Evolutionary conservation across 495 filamentous ascomycete species (phyloP).

Genomic region (Chlorociboria aeruginascens): DNA sequence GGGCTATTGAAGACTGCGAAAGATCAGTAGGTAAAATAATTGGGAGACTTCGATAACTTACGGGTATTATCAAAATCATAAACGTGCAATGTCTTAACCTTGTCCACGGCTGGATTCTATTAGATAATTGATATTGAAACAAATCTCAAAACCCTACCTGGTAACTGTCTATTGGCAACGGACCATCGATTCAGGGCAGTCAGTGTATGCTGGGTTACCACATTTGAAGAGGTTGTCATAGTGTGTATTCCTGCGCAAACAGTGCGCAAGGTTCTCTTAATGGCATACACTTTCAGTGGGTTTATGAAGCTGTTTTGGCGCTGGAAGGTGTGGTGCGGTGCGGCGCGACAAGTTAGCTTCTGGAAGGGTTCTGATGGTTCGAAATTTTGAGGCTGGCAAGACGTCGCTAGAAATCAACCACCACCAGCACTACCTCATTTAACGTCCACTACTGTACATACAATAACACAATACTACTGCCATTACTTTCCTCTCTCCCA

Average conservation of each 20-base stretch:
- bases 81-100: conserved; percentile 74
- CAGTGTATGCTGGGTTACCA: conserved; percentile 38
- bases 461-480: too few relatives aligned
- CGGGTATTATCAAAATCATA: conserved; percentile 99
- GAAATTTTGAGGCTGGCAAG: not conserved
- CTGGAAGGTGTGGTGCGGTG: not conserved
- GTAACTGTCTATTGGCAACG: conserved; percentile 56
- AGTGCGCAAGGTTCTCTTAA: conserved; percentile 5
- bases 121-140: conserved; percentile 5
- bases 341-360: not conserved
- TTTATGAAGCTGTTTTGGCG: not conserved
- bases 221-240: conserved; percentile 8
- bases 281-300: conserved; percentile 5
- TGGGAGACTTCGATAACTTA: conserved; percentile 29
- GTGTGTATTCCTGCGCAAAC: conserved; percentile 4
- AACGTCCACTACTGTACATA: too few relatives aligned
- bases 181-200: conserved; percentile 78
- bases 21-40: conserved; percentile 4
- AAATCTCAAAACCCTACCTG: conserved; percentile 22
- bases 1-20: conserved; percentile 75
- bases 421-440: too few relatives aligned
- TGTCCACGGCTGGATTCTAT: conserved; percentile 37
- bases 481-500: too few relatives aligned
- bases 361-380: not conserved
- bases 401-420: not conserved